A percentile compares a stretch with the other conserved stretches of the same genome.
Evolutionary conservation across 176 grass and related monocot species (phyloP).

Genomic region (Juncus effusus): DNA sequence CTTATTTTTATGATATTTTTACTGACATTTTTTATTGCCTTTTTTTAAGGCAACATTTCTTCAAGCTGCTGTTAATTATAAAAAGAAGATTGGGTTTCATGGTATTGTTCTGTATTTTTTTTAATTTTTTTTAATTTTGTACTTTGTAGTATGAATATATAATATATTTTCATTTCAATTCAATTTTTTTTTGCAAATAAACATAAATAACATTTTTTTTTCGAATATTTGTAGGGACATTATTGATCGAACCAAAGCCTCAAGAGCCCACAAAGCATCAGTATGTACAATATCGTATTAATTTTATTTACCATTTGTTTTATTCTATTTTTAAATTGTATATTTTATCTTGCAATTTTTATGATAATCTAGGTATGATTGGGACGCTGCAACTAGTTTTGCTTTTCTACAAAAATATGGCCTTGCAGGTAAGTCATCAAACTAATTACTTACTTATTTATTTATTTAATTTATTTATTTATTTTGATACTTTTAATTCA

Average conservation of each 20-base stretch:
- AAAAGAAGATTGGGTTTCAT: constrained; percentile 91
- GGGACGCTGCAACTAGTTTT: constrained; percentile 91
- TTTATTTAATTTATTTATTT: constrained; percentile 5
- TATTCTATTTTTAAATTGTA: too few species aligned
- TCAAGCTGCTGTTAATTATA: constrained; percentile 81
- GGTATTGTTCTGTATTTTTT: constrained; percentile 35
- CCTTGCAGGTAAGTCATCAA: constrained; percentile 54
- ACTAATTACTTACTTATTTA: not conserved
- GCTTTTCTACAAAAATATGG: constrained; percentile 94
- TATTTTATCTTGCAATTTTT: not conserved
- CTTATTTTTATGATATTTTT: not conserved
- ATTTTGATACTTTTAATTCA: not conserved
- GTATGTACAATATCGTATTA: constrained; percentile 37
- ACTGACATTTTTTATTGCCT: not conserved
- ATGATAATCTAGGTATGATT: constrained; percentile 73
- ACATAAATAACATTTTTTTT: not conserved
- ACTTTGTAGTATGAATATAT: not conserved
- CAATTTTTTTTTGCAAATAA: not conserved
- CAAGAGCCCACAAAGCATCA: constrained; percentile 99
- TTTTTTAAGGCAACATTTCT: constrained; percentile 78
- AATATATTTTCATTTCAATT: constrained; percentile 1
- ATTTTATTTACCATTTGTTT: too few species aligned
- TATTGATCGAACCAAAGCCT: constrained; percentile 94
- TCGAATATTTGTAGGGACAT: constrained; percentile 45
- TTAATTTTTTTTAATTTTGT: constrained; percentile 8